Base-by-base conservation (phyloP, 2,329 filamentous ascomycete species). In the Allantophomopsis lycopodina region DNA sequence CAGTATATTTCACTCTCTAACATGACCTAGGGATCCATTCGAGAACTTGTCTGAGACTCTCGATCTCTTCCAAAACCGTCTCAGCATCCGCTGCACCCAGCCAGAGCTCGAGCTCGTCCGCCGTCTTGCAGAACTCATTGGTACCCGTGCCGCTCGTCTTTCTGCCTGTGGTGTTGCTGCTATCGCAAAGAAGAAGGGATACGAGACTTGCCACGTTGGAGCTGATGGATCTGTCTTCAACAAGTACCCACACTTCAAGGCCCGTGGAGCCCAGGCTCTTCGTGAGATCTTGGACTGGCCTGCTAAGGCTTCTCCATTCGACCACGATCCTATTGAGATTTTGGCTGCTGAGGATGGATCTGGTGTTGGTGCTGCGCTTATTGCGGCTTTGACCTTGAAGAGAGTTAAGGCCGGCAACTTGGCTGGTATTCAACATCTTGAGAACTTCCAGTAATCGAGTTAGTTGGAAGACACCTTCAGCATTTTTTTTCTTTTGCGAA, bases 161-260 rank as follows among this genome's bases (percentile, higher is more conserved):
- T 94, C 88, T 13, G 80, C 89, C 18, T 96, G 91, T 55, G 91
- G 91, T 63, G 85, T 98, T 40, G 87, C 89, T 11, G 91, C 89
- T 42, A 95, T 98, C 55, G 87, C 83, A 73, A 93, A 81, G 66
- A 96, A 96, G 79, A 96, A 95, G 74, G 73, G 76, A 50, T 89
- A 88, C 61, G 65, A 82, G 55, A 72, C 74, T 31, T 94, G 85
- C 66, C 91, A 96, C 60, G 91, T 98, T 33, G 91, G 91, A 52
- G 91, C 91, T 38, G 91, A 98, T 57, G 91, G 91, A 31, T 94
- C 85, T 14, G 89, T 98, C 40, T 98, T 98, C 69, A 95, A 94
- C 72, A 96, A 96, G 61, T 98, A 98, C 65, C 91, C 91, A 11
- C 83, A 94, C 64, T 98, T 98, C 75, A 95, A 95, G 71, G 76